Evolutionary conservation across 306 rosid species (phyloP).

Genomic region (Corylus avellana): DNA sequence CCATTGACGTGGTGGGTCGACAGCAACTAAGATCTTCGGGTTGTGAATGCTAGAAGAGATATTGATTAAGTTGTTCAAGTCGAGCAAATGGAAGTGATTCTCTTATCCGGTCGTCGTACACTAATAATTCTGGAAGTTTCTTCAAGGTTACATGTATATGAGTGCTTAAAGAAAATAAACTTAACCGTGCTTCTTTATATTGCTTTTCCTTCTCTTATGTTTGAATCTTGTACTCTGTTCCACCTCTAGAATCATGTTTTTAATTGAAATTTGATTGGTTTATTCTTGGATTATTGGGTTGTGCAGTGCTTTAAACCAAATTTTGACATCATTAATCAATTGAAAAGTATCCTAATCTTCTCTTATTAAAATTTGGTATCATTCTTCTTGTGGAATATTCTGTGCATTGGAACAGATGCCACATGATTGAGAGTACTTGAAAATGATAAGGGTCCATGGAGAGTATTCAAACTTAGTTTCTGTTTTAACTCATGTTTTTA

Average conservation of each 20-base stretch:
- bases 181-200: background rate
- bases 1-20: conserved; percentile 52
- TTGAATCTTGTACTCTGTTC: background rate
- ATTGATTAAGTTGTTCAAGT: background rate
- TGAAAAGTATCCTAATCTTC: background rate
- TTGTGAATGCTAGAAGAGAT: conserved; percentile 49
- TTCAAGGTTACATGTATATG: background rate
- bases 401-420: background rate
- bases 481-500: background rate
- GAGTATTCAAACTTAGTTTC: no score
- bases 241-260: background rate
- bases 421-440: background rate
- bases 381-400: background rate
- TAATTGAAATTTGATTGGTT: background rate
- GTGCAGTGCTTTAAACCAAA: background rate
- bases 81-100: background rate
- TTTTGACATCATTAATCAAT: background rate
- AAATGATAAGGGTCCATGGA: background rate
- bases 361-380: background rate
- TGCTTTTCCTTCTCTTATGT: background rate
- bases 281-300: background rate
- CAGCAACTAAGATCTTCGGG: conserved; percentile 62
- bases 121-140: background rate
- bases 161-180: background rate
- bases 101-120: background rate